Percentiles rank a stretch among this genome's conserved stretches.
Evolutionary conservation across 2,329 filamentous ascomycete species (phyloP).

Genomic region (Blastomyces parvus): DNA sequence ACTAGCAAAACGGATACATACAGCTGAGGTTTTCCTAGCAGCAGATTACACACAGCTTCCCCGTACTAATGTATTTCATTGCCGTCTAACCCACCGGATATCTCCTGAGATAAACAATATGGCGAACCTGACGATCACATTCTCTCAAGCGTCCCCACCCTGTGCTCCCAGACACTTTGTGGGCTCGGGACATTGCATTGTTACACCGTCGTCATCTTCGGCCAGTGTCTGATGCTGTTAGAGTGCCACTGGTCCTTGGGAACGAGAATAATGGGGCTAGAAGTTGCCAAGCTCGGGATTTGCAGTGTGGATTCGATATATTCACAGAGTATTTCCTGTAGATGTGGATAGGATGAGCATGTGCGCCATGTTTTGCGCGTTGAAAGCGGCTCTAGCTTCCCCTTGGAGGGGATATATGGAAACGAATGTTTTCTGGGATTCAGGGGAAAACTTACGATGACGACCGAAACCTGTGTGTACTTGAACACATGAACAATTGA

Average conservation of each 20-base stretch:
- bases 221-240: too few relatives aligned
- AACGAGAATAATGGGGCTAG: background rate
- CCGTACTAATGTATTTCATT: background rate
- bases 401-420: background rate
- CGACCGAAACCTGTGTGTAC: background rate
- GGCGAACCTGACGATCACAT: background rate
- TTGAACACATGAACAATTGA: background rate
- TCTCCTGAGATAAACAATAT: background rate
- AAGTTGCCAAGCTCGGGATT: background rate
- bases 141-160: background rate
- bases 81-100: background rate
- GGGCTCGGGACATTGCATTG: too few relatives aligned
- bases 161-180: background rate
- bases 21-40: too few relatives aligned
- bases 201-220: too few relatives aligned
- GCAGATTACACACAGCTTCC: background rate
- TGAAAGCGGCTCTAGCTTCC: background rate
- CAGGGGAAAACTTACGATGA: background rate
- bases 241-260: too few relatives aligned
- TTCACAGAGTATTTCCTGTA: background rate
- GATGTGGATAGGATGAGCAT: background rate
- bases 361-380: background rate
- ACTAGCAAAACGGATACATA: background rate
- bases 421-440: background rate
- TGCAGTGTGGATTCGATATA: background rate